These are phyloP conservation scores for Colletotrichum liaoningense DNA, from an alignment of 2,329 filamentous ascomycete species.

Conservation along the genomic window DNA sequence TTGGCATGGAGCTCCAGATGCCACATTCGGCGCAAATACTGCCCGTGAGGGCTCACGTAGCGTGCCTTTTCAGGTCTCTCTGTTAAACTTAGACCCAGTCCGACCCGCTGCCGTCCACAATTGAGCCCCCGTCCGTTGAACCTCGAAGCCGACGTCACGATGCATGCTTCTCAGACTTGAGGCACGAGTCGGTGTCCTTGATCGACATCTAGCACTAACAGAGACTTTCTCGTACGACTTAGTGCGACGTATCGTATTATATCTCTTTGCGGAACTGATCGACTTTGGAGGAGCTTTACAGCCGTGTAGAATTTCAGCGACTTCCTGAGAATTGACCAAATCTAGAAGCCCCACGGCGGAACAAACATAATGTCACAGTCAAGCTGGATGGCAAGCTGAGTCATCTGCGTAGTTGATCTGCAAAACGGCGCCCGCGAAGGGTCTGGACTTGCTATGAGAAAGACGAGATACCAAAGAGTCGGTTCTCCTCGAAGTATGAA, in stretches of 20 bases:
- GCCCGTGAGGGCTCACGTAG: background rate
- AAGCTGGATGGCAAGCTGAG: background rate
- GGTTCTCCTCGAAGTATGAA: background rate
- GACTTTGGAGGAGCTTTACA: background rate
- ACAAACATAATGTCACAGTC: background rate
- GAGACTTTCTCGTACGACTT: background rate
- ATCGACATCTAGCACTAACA: background rate
- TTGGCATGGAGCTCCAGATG: background rate
- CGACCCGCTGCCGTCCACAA: background rate
- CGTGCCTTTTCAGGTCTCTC: background rate
- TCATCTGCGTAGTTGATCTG: background rate
- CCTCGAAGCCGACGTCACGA: background rate
- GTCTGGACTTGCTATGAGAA: background rate
- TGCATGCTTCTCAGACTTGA: background rate
- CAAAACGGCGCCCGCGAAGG: background rate
- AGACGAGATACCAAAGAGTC: background rate
- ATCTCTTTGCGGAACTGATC: background rate
- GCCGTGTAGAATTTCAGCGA: background rate
- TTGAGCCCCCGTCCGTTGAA: background rate
- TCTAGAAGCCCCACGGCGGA: background rate
- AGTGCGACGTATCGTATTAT: background rate
- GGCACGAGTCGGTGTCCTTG: background rate
- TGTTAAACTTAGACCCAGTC: background rate
- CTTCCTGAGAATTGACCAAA: background rate
- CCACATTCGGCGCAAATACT: background rate